These are phyloP conservation scores for Nyctanthes arbortristis DNA, from an alignment of 257 asterid species.

Conservation along the genomic window DNA sequence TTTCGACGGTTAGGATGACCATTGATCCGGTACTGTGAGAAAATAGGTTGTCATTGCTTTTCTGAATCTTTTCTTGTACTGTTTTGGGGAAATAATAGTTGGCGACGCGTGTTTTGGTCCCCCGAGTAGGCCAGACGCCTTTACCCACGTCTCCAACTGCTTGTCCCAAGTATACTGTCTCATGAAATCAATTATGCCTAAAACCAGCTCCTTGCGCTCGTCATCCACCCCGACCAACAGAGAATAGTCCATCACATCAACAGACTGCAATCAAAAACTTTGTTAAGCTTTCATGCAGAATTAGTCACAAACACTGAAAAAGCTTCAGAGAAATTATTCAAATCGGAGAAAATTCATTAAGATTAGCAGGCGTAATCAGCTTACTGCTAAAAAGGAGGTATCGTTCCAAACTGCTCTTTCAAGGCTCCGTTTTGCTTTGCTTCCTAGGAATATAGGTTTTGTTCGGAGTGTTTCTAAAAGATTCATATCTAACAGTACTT, in stretches of 20 bases:
- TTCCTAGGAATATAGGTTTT: constrained; percentile 85
- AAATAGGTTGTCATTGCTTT: constrained; percentile 93
- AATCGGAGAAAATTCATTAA: background rate
- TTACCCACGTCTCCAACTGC: constrained; percentile 96
- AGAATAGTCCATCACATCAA: constrained; percentile 95
- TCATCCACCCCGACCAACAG: constrained; percentile 93
- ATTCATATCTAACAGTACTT: constrained; percentile 81
- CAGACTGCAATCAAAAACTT: constrained; percentile 48
- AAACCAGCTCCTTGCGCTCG: constrained; percentile 74
- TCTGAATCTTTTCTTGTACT: constrained; percentile 94
- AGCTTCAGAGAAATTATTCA: background rate
- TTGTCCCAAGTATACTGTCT: constrained; percentile 99
- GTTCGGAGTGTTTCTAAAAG: constrained; percentile 77
- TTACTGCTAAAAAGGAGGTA: constrained; percentile 88
- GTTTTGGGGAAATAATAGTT: constrained; percentile 82
- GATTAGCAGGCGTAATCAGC: constrained; percentile 6
- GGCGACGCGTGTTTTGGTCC: constrained; percentile 94
- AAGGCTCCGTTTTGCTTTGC: constrained; percentile 80
- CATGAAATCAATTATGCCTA: constrained; percentile 94
- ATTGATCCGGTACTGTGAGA: constrained; percentile 90
- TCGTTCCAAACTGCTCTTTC: constrained; percentile 99
- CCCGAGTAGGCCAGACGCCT: constrained; percentile 89
- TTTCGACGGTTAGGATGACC: constrained; percentile 56
- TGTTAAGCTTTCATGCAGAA: background rate
- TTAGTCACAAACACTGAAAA: background rate